phyloP scores from a whole-genome alignment of 345 rosid species.

The Lepidium africanum region DNA sequence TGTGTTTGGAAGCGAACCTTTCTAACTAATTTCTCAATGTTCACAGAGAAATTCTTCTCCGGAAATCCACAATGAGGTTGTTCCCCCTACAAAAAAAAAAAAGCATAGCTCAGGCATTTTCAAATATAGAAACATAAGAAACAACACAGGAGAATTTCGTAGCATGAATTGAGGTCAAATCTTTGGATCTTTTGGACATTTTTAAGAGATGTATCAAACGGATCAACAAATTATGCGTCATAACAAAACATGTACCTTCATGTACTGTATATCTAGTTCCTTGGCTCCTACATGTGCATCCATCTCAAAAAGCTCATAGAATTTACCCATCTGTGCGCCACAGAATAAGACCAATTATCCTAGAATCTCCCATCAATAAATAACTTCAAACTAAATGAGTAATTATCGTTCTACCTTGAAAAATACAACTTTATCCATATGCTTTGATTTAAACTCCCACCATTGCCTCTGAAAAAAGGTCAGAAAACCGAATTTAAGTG shows the following conservation, averaged over 20 bases:
- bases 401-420: slow-evolving; percentile 58
- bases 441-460: slow-evolving; percentile 99
- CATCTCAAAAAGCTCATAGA: slow-evolving; percentile 98
- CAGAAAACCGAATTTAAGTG: slow-evolving; percentile 13
- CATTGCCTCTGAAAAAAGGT: slow-evolving; percentile 71
- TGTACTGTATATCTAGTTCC: slow-evolving; percentile 90
- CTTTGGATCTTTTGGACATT: background rate
- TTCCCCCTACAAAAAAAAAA: slow-evolving; percentile 57
- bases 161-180: background rate
- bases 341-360: background rate
- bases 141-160: background rate
- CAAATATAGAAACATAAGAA: background rate
- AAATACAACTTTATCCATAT: slow-evolving; percentile 97
- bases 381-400: background rate
- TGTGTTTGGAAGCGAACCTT: slow-evolving; percentile 49
- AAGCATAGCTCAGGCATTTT: slow-evolving; percentile 5
- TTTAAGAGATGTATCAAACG: background rate
- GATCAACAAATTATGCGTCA: background rate
- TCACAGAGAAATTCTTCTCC: slow-evolving; percentile 81
- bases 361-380: background rate
- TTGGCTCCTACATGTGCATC: slow-evolving; percentile 94
- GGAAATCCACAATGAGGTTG: slow-evolving; percentile 99
- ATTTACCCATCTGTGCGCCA: slow-evolving; percentile 84
- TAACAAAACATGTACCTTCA: slow-evolving; percentile 60
- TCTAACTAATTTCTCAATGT: slow-evolving; percentile 82